Base-by-base conservation (phyloP, 495 filamentous ascomycete species). In the Cetradonia linearis region DNA sequence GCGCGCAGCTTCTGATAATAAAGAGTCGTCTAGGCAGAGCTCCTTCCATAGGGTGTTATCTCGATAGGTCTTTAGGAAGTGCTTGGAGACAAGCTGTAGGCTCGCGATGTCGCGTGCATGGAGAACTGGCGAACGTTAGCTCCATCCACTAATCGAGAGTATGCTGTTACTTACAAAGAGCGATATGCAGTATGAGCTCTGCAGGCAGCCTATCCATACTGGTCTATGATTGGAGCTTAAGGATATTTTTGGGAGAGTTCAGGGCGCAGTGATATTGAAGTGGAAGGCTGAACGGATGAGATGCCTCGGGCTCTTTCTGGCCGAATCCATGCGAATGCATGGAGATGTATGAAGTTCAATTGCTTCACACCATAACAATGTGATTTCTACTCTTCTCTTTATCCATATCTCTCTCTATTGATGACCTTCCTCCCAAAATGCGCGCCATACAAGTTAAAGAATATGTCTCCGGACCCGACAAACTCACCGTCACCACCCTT, bases 41-140 rank as follows among this genome's bases (percentile, higher is more conserved):
- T 79, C 70, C 65, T 83, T 83, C 91, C 91, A 96, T 25, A 88
- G 74, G 27, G 72, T 78, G 61, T 88, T 82, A 69, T 95, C 90
- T 20, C 88, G 85, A 27, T 81, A 82, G 34, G 93, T 75, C n/a
- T 72, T 71, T 30, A 84, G 77, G 67, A 89, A 81, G 42, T 78
- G 78, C 60, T 77, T 83, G 18, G 82, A 91, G 20, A 88, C 83
- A 14, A 78, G 79, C 70, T 92, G 88, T 37, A 94, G 77, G 55
- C 70, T 74, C 53, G 87, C 82, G 66, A 91, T 81, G 62, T 91
- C 83, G 50, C 64, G 69, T 31, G 85, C 79, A 23, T 84, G 78
- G 60, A 94, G 83, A 70, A 82, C 89, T 92, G 59, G 60, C 40
- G 16, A 9, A 27, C 13, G n/a, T 54, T 55, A 62, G 55, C 58